Percentiles rank a stretch among this genome's conserved stretches.
phyloP scores from a whole-genome alignment of 371 early-diverging fungal species.

The Zopfochytrium polystomum region DNA sequence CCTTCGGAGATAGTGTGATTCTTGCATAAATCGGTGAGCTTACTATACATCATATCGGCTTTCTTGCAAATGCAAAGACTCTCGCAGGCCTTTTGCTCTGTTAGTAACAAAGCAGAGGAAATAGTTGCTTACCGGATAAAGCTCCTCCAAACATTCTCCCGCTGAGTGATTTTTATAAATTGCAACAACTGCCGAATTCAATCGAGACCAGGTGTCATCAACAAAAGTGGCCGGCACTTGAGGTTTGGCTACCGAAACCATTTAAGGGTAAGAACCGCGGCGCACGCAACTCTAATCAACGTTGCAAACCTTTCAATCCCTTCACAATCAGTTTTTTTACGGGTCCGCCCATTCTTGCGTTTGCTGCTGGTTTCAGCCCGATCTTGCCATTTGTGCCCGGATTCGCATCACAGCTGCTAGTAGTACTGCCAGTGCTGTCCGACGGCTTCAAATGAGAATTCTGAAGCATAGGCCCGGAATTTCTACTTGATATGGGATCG shows the following conservation, averaged over 20 bases:
- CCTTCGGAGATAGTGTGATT: not conserved
- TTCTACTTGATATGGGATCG: too few relatives aligned
- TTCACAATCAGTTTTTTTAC: conserved; percentile 62
- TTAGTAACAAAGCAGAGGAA: not conserved
- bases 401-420: too few relatives aligned
- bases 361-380: too few relatives aligned
- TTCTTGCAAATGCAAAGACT: conserved; percentile 76
- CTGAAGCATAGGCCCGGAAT: too few relatives aligned
- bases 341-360: too few relatives aligned
- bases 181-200: conserved; percentile 70
- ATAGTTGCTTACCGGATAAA: conserved; percentile 62
- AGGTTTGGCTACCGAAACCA: conserved; percentile 44
- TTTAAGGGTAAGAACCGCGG: not conserved
- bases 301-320: conserved; percentile 57
- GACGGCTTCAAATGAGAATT: too few relatives aligned
- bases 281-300: not conserved
- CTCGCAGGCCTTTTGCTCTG: conserved; percentile 58
- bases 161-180: conserved; percentile 63
- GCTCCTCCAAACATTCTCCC: conserved; percentile 72
- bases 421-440: too few relatives aligned
- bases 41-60: conserved; percentile 36
- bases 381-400: too few relatives aligned
- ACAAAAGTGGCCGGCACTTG: conserved; percentile 71
- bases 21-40: conserved; percentile 1
- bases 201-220: conserved; percentile 59